Evolutionary conservation across 2,329 filamentous ascomycete species (phyloP).

Genomic region (Trematosphaeria pertusa): DNA sequence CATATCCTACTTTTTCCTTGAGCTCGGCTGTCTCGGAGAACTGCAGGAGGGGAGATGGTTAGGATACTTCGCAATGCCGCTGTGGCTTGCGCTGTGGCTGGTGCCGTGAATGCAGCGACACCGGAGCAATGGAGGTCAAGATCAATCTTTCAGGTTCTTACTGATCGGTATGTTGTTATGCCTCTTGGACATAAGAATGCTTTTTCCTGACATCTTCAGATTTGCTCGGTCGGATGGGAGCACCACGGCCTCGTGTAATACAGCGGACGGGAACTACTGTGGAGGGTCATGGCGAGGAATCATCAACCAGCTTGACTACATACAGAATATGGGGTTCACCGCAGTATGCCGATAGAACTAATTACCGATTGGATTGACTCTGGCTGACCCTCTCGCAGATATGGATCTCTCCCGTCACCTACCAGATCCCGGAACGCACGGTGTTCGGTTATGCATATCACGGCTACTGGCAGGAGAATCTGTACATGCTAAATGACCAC

Average conservation of each 20-base stretch:
- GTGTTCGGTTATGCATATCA: constrained; percentile 55
- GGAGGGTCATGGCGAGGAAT: constrained; percentile 56
- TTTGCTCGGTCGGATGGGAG: constrained; percentile 50
- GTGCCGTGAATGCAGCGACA: constrained; percentile 29
- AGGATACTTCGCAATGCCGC: no score
- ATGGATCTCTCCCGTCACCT: constrained; percentile 58
- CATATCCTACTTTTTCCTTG: no score
- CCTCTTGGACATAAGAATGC: background rate
- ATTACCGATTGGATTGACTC: background rate
- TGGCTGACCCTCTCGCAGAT: constrained; percentile 30
- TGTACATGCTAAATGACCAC: constrained; percentile 62
- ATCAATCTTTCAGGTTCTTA: constrained; percentile 53
- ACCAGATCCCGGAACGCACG: constrained; percentile 51
- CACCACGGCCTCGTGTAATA: constrained; percentile 48
- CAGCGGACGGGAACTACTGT: constrained; percentile 48
- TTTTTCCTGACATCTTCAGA: constrained; percentile 17
- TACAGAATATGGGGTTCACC: constrained; percentile 56
- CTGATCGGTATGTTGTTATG: constrained; percentile 41
- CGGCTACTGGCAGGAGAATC: constrained; percentile 61
- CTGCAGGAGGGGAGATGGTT: no score
- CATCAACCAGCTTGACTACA: constrained; percentile 54
- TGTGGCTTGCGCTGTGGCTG: constrained; percentile 15
- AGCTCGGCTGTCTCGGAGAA: no score
- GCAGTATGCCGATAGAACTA: constrained; percentile 25
- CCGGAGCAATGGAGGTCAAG: constrained; percentile 46